A percentile compares a stretch with the other conserved stretches of the same genome.
These are phyloP conservation scores for Agaricus subrufescens DNA, from an alignment of 768 basidiomycete species.

Conservation along the genomic window DNA sequence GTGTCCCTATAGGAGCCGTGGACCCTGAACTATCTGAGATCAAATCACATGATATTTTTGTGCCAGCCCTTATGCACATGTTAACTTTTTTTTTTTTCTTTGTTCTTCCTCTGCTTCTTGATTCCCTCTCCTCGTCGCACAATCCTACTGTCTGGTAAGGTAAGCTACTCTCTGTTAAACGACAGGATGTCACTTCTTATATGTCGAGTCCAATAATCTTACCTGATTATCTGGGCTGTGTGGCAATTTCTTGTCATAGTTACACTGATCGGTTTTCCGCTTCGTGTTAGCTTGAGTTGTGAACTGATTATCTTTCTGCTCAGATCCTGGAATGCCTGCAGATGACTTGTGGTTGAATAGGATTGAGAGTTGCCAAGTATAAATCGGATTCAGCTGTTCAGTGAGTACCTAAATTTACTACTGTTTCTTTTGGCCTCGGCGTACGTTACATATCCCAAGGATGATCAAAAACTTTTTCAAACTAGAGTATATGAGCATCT, in stretches of 20 bases:
- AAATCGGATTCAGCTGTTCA: not conserved
- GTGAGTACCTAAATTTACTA: not conserved
- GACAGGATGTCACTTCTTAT: constrained; percentile 55
- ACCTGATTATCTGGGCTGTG: constrained; percentile 55
- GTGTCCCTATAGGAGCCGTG: too few species aligned
- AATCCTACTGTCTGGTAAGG: not conserved
- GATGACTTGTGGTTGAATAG: not conserved
- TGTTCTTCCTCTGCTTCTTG: not conserved
- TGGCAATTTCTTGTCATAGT: constrained; percentile 73
- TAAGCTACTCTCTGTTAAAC: constrained; percentile 20
- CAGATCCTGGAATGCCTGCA: not conserved
- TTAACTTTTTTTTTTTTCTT: constrained; percentile 2
- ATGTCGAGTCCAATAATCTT: constrained; percentile 42
- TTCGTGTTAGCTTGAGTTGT: constrained; percentile 4
- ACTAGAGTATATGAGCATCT: constrained; percentile 91
- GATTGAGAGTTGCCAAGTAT: not conserved
- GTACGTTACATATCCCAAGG: constrained; percentile 17
- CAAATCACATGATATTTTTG: not conserved
- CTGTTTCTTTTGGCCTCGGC: not conserved
- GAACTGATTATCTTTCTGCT: constrained; percentile 9
- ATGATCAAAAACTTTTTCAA: constrained; percentile 71
- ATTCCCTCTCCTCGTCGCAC: not conserved
- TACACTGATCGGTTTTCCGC: constrained; percentile 75
- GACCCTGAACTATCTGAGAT: too few species aligned
- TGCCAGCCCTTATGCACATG: not conserved